phyloP scores from a whole-genome alignment of 2,329 filamentous ascomycete species.

The Ceratocystis harringtonii region DNA sequence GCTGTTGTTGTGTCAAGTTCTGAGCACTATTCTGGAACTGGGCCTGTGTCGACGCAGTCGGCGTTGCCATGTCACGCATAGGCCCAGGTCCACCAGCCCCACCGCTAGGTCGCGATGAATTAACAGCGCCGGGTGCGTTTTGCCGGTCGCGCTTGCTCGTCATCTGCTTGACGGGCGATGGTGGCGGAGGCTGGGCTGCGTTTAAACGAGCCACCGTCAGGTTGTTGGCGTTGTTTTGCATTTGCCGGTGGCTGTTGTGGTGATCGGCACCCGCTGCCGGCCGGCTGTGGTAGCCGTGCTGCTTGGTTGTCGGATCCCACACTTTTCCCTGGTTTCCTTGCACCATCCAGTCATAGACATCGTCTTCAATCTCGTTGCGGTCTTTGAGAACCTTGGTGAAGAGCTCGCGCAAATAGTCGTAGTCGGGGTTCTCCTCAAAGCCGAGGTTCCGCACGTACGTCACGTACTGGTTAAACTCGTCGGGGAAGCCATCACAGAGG shows the following conservation, averaged over 20 bases:
- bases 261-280: conserved; percentile 26
- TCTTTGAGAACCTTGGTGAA: conserved; percentile 95
- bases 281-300: conserved; percentile 32
- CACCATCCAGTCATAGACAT: conserved; percentile 99
- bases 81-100: conserved; percentile 41
- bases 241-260: conserved; percentile 67
- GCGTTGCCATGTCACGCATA: conserved; percentile 62
- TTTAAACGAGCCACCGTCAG: conserved; percentile 82
- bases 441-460: conserved; percentile 95
- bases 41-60: conserved; percentile 81
- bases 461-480: conserved; percentile 95
- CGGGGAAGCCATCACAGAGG: conserved; percentile 86
- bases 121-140: conserved; percentile 61
- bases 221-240: conserved; percentile 49
- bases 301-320: conserved; percentile 62
- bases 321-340: conserved; percentile 62
- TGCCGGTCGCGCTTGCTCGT: conserved; percentile 59
- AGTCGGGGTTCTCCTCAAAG: conserved; percentile 96
- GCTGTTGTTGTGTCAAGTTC: conserved; percentile 54
- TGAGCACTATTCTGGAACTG: conserved; percentile 94
- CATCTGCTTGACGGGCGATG: conserved; percentile 69
- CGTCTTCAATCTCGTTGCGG: conserved; percentile 86
- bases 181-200: conserved; percentile 79
- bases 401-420: conserved; percentile 90
- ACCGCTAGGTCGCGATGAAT: conserved; percentile 43